Evolutionary conservation across 768 basidiomycete species (phyloP), one percentile per base, ranked within the genome.

Genomic region (Termitomyces heimii): DNA sequence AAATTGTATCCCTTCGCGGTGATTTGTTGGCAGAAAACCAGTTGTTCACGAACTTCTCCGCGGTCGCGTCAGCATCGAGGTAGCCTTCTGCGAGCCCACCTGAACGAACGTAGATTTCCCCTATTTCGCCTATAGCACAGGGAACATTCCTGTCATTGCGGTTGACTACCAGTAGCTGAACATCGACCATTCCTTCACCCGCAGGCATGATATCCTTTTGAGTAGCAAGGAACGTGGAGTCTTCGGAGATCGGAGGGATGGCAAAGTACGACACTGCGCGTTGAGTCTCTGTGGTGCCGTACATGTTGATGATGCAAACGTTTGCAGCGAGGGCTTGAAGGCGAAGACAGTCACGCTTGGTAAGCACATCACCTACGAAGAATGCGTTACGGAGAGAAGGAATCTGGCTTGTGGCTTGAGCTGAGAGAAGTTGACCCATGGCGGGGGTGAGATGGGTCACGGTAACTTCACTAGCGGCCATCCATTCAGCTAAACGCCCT

Each of bases 181-280:
- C 96, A 65, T 98, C 93, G 59, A 94, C 79, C 97, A 99, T 99
- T 43, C 97, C 97, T 71, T 88, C 81, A 5, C 97, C 97, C 16
- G 97, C 96, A 7, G 95, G 95, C 81, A 99, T 96, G 71, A 97
- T 88, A 66, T 98, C 97, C 73, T 99, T 99, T 69, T 95, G 91
- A 2, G 86, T 93, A 24, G 87, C 83, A 42, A 98, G 81, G 82
- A 97, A 98, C 1, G 94, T 94, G 0, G 88, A 81, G 67, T 98
- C 94, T 55, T 80, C 79, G 8, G 86, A 75, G 9, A 96, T 82
- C 53, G 90, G 82, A 2, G 96, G 94, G 63, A 98, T 93, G 22
- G 86, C 81, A 68, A 95, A 98, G 74, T 98, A 98, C 22, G 95
- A 98, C 10, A 99, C 97, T 2, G 97, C 97, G 53, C 97, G 91